phyloP scores from a whole-genome alignment of 179 eudicot species.

The Pouteria campechiana region DNA sequence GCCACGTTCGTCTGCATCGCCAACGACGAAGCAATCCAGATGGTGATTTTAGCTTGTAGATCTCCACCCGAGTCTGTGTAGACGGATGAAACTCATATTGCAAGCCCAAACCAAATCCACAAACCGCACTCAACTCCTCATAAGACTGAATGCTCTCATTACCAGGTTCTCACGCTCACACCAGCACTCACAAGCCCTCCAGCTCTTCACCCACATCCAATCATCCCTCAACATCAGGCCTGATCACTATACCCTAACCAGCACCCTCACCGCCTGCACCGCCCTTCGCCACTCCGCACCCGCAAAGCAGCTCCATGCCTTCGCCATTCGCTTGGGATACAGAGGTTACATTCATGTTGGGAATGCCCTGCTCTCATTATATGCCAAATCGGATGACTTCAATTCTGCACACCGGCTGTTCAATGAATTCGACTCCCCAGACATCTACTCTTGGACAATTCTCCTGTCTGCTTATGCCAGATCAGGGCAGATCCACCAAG shows the following conservation, averaged over 20 bases:
- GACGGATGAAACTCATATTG: too few relatives aligned
- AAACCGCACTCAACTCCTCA: constrained; percentile 22
- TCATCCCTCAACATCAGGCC: constrained; percentile 41
- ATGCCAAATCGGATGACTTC: constrained; percentile 45
- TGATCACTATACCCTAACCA: constrained; percentile 65
- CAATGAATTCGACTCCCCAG: constrained; percentile 40
- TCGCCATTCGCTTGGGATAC: constrained; percentile 32
- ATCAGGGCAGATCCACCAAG: constrained; percentile 43
- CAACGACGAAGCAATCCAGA: too few relatives aligned
- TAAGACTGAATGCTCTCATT: constrained; percentile 47
- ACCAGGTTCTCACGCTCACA: constrained; percentile 31
- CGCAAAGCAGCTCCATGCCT: constrained; percentile 56
- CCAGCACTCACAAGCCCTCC: constrained; percentile 26
- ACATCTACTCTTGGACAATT: constrained; percentile 74
- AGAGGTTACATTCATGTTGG: constrained; percentile 39
- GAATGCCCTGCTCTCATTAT: constrained; percentile 52
- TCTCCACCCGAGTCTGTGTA: too few relatives aligned
- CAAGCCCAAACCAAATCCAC: constrained; percentile 5
- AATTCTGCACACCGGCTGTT: constrained; percentile 39
- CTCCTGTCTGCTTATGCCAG: constrained; percentile 58
- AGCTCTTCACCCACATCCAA: constrained; percentile 44
- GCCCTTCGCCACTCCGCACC: constrained; percentile 10
- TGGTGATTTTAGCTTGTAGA: too few relatives aligned
- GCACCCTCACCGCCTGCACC: constrained; percentile 50
- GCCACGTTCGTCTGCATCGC: too few relatives aligned